Base-by-base conservation (phyloP, 345 rosid genomes). In the Brassica napus region DNA sequence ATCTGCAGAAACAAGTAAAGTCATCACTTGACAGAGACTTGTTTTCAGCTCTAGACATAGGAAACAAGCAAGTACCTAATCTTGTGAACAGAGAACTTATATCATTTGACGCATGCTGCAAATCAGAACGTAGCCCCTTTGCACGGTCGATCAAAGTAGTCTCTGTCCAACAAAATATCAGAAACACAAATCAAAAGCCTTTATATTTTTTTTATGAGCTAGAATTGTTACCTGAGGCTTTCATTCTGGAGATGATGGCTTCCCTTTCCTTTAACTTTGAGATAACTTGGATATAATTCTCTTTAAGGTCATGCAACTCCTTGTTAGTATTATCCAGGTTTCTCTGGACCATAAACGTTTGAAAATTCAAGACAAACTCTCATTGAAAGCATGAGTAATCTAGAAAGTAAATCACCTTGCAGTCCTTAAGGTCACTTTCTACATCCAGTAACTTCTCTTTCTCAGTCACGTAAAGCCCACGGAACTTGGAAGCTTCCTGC, bases 21-120 rank as follows among this genome's bases (percentile, higher is more conserved):
- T 55, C 31, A 78, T 49, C 74, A 74, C 16, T 30, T 66, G 76
- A 10, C 28, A 26, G 1, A 52, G 2, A n/a, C 70, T 60, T 34
- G 35, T 64, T 69, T 21, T 8, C 54, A 62, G 1, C 31, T 28
- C 8, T 66, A 15, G 1, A 77, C 34, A 42, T 64, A 73, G n/a
- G 71, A 69, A 77, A 55, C 16, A 67, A 65, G n/a, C 35, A 75
- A 52, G 24, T 85, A 94, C 97, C 97, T 85, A 94, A 82, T 92
- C 83, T 90, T 72, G 86, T 73, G 72, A 86, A 88, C 68, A 94
- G 72, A 18, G 81, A 91, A 87, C 76, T 85, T 83, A 94, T 82
- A 83, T 92, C 95, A 12, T 88, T 87, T 61, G 97, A 92, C 18
- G 98, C 97, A 83, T 83, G 81, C 75, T 88, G 90, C 86, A 94